Evolutionary conservation across 1,284 basidiomycete species (phyloP), one percentile per base, ranked within the genome.

Genomic region (Cystobasidium slooffiae): DNA sequence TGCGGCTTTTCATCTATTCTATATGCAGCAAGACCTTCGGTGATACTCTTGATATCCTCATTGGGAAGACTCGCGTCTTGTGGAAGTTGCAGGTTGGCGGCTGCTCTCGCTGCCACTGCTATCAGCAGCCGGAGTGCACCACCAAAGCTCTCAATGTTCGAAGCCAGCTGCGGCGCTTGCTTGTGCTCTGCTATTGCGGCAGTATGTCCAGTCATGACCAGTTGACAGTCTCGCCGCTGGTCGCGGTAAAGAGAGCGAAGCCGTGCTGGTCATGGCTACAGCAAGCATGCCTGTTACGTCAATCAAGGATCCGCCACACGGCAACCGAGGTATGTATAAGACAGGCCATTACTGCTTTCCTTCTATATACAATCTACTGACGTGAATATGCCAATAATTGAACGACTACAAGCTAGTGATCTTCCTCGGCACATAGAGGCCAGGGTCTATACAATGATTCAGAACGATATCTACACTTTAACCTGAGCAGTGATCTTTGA

Each of bases 31-130:
- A 73, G 62, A 31, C 43, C 41, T 44, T 73, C 62, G n/a, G 63
- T 59, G 12, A 73, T 58, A 24, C 31, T 59, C 6, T 24, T 16
- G 4, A 59, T 51, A 22, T 66, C 62, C 18, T 24, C 53, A 49
- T 31, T 62, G 12, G 52, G 44, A 12, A 73, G 44, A 20, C 55
- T 46, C n/a, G 70, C 22, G 41, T 73, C 63, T 58, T 62, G 59
- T 12, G 70, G 70, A 8, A 73, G 63, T 39, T 63, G 61, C 37
- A 61, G 16, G n/a, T 55, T 59, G 3, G 70, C 62, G 31, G 62
- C 62, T 44, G 70, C 70, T 59, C 70, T 46, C 41, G 70, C 70
- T 3, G 70, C 70, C 20, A 73, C 47, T 12, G 70, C 70, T 24
- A 73, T 65, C 22, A 73, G 62, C 44, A 73, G 53, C 39, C 63